A percentile compares a stretch with the other conserved stretches of the same genome.
Evolutionary conservation across 2,329 filamentous ascomycete genomes (phyloP).

Genomic region (Nemania sp.): DNA sequence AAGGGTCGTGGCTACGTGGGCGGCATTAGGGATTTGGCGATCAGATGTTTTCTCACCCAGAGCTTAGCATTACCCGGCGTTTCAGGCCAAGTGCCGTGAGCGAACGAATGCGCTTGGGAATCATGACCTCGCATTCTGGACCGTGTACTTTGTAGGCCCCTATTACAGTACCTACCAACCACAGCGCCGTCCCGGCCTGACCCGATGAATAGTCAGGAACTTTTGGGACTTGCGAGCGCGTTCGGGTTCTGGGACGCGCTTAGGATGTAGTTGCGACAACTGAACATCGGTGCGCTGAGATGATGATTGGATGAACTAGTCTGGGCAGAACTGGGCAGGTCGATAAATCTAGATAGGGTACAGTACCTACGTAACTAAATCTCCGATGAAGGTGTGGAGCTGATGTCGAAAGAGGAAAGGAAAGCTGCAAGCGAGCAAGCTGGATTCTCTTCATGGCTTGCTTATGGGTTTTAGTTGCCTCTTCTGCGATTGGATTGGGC

Average conservation of each 20-base stretch:
- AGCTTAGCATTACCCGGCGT: slow-evolving; percentile 31
- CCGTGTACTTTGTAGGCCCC: background rate
- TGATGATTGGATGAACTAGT: slow-evolving; percentile 3
- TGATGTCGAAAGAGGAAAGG: slow-evolving; percentile 10
- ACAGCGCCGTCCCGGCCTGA: background rate
- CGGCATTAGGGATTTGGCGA: slow-evolving; percentile 19
- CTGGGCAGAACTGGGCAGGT: too few relatives aligned
- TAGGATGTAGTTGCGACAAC: slow-evolving; percentile 11
- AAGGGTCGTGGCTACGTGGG: slow-evolving; percentile 21
- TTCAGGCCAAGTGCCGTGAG: slow-evolving; percentile 28
- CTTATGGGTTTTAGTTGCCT: slow-evolving; percentile 5
- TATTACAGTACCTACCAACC: background rate
- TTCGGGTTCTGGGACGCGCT: slow-evolving; percentile 11
- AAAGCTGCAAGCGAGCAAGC: slow-evolving; percentile 28
- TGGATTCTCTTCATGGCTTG: background rate
- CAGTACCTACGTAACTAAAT: slow-evolving; percentile 26
- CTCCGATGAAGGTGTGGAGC: slow-evolving; percentile 30
- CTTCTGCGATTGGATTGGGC: slow-evolving; percentile 14
- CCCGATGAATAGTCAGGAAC: background rate
- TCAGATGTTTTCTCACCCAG: slow-evolving; percentile 30
- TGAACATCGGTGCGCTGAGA: slow-evolving; percentile 25
- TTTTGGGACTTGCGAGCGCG: slow-evolving; percentile 12
- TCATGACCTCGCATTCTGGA: background rate
- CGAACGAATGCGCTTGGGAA: background rate
- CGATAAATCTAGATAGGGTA: background rate